Percentiles rank a stretch among this genome's conserved stretches.
Conservation (phyloP, 805 yeast species). For the Priceomyces castillae region DNA sequence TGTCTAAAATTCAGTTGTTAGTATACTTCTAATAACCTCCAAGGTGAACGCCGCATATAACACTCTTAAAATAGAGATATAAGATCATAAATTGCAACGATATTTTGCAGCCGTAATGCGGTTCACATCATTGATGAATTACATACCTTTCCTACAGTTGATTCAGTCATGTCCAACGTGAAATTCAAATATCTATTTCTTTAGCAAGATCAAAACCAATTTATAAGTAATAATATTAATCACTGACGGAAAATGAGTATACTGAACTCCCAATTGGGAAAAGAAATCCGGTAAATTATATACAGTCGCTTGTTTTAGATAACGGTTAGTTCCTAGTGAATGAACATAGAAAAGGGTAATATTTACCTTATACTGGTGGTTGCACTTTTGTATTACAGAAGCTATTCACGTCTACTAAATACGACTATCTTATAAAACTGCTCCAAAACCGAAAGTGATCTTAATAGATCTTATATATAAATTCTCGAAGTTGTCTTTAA, state of each 20-base stretch:
- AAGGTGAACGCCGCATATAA: too few species aligned
- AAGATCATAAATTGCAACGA: too few species aligned
- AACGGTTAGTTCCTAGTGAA: too few species aligned
- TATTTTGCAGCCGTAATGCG: too few species aligned
- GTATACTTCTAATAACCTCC: conserved; percentile 10
- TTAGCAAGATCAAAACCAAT: too few species aligned
- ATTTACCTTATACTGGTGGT: neutral
- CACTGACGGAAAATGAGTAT: too few species aligned
- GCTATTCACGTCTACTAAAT: neutral
- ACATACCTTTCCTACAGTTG: conserved; percentile 21
- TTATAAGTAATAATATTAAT: too few species aligned
- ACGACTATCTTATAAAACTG: conserved; percentile 54
- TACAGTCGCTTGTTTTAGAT: too few species aligned
- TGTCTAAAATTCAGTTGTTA: conserved; percentile 32
- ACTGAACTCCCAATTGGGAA: too few species aligned
- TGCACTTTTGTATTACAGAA: neutral
- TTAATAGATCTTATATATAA: conserved; percentile 88
- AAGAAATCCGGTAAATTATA: neutral
- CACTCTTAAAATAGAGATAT: too few species aligned
- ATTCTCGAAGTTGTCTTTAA: conserved; percentile 78
- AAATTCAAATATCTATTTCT: too few species aligned
- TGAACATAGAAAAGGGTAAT: neutral
- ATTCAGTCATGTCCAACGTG: conserved; percentile 18
- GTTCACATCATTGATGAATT: too few species aligned
- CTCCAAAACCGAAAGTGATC: conserved; percentile 91